phyloP scores from a whole-genome alignment of 116 monocot genomes.

The Posidonia oceanica region DNA sequence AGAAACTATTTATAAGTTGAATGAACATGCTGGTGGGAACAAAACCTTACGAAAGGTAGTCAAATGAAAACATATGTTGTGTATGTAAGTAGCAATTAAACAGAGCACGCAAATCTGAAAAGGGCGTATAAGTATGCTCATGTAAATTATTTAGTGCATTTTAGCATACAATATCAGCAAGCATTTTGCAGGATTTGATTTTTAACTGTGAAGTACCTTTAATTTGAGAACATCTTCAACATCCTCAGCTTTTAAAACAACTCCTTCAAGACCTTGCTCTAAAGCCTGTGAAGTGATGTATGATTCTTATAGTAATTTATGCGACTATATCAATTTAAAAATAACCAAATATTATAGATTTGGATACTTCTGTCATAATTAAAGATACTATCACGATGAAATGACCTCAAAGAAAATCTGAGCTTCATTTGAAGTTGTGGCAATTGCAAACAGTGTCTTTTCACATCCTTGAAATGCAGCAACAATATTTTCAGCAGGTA shows the following conservation, averaged over 20 bases:
- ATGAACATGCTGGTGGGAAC: too few species aligned
- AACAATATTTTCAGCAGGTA: conserved; percentile 88
- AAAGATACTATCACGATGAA: not conserved
- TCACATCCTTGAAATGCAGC: conserved; percentile 66
- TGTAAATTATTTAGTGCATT: not conserved
- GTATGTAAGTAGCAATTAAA: too few species aligned
- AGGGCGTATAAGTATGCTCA: not conserved
- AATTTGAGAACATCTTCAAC: conserved; percentile 47
- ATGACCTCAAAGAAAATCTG: conserved; percentile 69
- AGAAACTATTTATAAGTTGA: too few species aligned
- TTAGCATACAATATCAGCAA: too few species aligned
- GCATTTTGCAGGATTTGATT: too few species aligned
- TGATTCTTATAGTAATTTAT: not conserved
- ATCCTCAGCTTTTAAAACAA: conserved; percentile 62
- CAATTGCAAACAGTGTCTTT: conserved; percentile 55
- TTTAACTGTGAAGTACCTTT: conserved; percentile 35
- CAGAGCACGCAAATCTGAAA: too few species aligned
- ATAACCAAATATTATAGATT: not conserved
- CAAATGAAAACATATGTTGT: too few species aligned
- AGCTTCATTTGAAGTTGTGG: conserved; percentile 52
- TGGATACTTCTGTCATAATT: not conserved
- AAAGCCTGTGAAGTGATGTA: conserved; percentile 34
- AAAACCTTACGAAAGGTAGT: too few species aligned
- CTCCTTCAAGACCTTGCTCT: conserved; percentile 77
- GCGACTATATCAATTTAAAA: not conserved